These are phyloP conservation scores for Russula emetica DNA, from an alignment of 768 basidiomycete species.

Conservation along the genomic window DNA sequence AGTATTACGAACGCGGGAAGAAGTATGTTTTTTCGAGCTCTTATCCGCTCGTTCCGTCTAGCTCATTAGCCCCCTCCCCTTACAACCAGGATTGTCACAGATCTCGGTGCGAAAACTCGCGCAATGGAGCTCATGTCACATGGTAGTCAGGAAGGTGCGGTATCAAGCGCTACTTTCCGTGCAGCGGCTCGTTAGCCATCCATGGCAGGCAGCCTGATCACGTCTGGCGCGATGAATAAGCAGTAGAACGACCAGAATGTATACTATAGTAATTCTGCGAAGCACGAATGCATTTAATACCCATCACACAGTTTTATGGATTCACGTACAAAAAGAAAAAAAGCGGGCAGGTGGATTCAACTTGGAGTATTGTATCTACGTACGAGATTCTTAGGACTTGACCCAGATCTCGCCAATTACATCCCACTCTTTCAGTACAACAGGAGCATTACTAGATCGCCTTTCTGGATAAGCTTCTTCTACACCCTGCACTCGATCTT, in stretches of 20 bases:
- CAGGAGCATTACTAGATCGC: conserved; percentile 29
- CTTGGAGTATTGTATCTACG: background rate
- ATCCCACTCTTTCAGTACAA: conserved; percentile 65
- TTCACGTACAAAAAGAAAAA: background rate
- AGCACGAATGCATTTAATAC: conserved; percentile 18
- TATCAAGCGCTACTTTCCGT: conserved; percentile 90
- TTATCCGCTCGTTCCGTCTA: background rate
- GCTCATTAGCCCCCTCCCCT: conserved; percentile 3
- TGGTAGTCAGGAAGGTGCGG: conserved; percentile 80
- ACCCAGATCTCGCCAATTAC: conserved; percentile 72
- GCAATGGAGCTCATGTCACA: conserved; percentile 95
- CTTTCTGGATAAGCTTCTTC: conserved; percentile 29
- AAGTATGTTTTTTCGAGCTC: conserved; percentile 50
- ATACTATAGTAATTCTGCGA: conserved; percentile 13
- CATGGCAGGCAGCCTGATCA: conserved; percentile 58
- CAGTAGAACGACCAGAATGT: conserved; percentile 3
- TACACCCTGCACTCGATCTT: conserved; percentile 47
- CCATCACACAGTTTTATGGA: background rate
- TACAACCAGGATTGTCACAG: conserved; percentile 61
- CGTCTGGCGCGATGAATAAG: background rate
- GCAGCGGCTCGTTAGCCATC: conserved; percentile 87
- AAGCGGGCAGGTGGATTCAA: background rate
- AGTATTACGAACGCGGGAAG: conserved; percentile 86
- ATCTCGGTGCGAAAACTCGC: conserved; percentile 79
- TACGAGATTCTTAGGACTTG: conserved; percentile 10